Conservation (phyloP, 768 basidiomycete species). For the Serpula lacrymans region DNA sequence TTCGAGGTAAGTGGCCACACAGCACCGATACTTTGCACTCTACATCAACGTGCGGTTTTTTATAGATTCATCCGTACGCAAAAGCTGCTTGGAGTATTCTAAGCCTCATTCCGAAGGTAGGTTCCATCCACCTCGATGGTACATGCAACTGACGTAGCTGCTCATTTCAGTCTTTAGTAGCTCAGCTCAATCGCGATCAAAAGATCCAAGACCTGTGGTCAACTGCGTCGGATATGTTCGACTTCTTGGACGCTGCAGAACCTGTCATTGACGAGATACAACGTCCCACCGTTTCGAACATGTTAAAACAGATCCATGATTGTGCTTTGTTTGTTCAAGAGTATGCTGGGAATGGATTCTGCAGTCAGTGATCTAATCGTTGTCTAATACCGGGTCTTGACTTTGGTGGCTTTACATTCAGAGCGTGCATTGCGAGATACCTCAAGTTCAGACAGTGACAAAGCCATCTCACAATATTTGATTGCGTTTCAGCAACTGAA, state of each 20-base stretch:
- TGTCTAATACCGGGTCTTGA: background rate
- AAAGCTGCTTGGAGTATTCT: conserved; percentile 9
- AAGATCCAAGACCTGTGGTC: conserved; percentile 5
- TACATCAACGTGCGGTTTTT: too few relatives aligned
- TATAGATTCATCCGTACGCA: conserved; percentile 11
- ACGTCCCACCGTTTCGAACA: conserved; percentile 2
- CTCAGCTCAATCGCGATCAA: conserved; percentile 2
- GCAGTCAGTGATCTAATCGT: background rate
- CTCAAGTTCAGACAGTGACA: background rate
- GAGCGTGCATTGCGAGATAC: background rate
- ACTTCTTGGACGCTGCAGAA: conserved; percentile 6
- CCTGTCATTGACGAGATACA: conserved; percentile 5
- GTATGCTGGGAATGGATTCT: conserved; percentile 12
- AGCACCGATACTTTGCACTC: too few relatives aligned
- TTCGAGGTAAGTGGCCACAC: too few relatives aligned
- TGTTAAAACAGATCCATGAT: conserved; percentile 23
- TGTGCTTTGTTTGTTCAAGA: conserved; percentile 28
- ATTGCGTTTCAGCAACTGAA: background rate
- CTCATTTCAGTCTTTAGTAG: conserved; percentile 1
- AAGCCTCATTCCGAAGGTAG: conserved; percentile 3
- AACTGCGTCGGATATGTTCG: conserved; percentile 8
- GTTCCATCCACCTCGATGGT: background rate
- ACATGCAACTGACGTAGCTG: background rate
- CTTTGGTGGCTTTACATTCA: background rate
- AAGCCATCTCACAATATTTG: background rate